Percentiles rank a stretch among this genome's conserved stretches.
phyloP scores from a whole-genome alignment of 768 basidiomycete species.

The Clitopilus passeckerianus region DNA sequence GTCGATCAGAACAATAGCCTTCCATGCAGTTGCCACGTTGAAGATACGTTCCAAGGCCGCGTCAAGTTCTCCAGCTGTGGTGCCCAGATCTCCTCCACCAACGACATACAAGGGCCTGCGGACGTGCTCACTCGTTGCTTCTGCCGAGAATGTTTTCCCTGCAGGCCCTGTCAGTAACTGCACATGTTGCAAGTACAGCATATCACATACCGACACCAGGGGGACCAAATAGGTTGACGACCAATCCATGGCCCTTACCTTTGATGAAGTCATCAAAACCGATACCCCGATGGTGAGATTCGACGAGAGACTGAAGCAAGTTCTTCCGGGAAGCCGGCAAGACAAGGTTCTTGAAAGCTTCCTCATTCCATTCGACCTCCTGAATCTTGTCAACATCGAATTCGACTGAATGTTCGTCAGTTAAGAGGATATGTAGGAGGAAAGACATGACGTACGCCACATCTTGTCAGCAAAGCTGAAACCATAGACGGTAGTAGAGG shows the following conservation, averaged over 20 bases:
- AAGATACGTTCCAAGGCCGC: slow-evolving; percentile 38
- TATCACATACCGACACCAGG: slow-evolving; percentile 46
- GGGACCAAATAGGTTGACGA: slow-evolving; percentile 53
- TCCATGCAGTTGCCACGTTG: slow-evolving; percentile 55
- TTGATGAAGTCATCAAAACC: slow-evolving; percentile 60
- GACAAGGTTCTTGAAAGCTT: slow-evolving; percentile 57
- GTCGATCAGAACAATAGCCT: slow-evolving; percentile 54
- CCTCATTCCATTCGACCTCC: slow-evolving; percentile 50
- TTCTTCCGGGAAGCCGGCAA: slow-evolving; percentile 49
- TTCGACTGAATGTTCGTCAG: slow-evolving; percentile 35
- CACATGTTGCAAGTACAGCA: not conserved
- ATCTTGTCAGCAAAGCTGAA: slow-evolving; percentile 58
- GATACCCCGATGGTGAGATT: slow-evolving; percentile 47
- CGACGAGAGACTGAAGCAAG: slow-evolving; percentile 52
- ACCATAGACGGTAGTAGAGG: slow-evolving; percentile 36
- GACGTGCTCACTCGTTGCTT: slow-evolving; percentile 55
- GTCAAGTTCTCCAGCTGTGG: slow-evolving; percentile 39
- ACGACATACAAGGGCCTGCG: slow-evolving; percentile 47
- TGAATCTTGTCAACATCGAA: slow-evolving; percentile 52
- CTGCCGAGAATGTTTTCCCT: slow-evolving; percentile 58
- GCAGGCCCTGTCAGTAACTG: not conserved
- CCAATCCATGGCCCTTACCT: slow-evolving; percentile 50
- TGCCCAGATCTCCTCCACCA: slow-evolving; percentile 53
- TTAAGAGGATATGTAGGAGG: not conserved
- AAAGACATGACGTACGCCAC: slow-evolving; percentile 41